Evolutionary conservation across 352 stramenopile genomes (phyloP).

Genomic region (Globisporangium middletonii): DNA sequence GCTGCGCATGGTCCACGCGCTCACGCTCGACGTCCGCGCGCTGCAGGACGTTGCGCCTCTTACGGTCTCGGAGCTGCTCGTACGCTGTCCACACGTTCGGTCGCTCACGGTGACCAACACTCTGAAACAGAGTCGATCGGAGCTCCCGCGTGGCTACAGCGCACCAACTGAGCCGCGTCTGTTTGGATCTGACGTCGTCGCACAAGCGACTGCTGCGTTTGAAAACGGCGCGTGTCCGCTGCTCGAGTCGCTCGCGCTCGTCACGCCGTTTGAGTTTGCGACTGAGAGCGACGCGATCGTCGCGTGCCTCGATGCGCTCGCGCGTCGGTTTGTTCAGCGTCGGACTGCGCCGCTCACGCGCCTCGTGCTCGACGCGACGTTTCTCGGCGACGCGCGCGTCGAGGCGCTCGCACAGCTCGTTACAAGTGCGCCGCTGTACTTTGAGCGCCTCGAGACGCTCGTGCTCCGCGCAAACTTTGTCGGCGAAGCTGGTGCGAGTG

Average conservation of each 20-base stretch:
- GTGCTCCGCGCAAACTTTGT: conserved; percentile 59
- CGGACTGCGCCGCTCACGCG: conserved; percentile 12
- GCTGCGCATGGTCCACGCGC: conserved; percentile 31
- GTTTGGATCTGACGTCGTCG: conserved; percentile 31
- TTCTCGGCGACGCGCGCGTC: conserved; percentile 46
- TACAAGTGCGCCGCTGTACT: conserved; percentile 14
- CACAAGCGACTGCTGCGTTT: conserved; percentile 31
- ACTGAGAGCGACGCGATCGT: conserved; percentile 46
- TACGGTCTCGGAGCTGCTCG: conserved; percentile 21
- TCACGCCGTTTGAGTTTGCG: conserved; percentile 56
- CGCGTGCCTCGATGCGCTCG: conserved; percentile 27
- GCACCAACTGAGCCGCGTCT: conserved; percentile 17
- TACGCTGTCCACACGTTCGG: conserved; percentile 33
- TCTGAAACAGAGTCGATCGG: conserved; percentile 15
- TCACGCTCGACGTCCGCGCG: conserved; percentile 32
- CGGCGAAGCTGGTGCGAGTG: conserved; percentile 37
- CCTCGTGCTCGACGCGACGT: conserved; percentile 52
- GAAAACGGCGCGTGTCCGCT: conserved; percentile 25
- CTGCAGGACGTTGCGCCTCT: not conserved
- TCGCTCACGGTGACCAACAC: conserved; percentile 47
- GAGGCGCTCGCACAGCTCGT: conserved; percentile 30
- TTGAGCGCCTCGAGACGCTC: conserved; percentile 29
- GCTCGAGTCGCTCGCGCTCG: conserved; percentile 35
- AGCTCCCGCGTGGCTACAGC: conserved; percentile 6
- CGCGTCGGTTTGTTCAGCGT: not conserved